Base-by-base conservation (phyloP, 2,329 filamentous ascomycete species). In the Harringtonia aguacate region DNA sequence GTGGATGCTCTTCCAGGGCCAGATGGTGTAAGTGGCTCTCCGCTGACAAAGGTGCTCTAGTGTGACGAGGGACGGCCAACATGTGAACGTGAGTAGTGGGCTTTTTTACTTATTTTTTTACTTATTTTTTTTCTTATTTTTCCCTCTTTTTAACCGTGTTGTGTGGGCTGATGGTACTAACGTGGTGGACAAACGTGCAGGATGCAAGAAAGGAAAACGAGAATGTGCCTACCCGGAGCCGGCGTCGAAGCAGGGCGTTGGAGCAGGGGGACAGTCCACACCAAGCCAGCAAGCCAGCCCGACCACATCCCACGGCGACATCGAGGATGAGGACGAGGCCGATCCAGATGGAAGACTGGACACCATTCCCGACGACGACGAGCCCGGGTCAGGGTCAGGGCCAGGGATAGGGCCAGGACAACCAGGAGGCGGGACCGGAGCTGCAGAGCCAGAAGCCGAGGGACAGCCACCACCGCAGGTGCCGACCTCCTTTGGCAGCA, bases 141-240 rank as follows among this genome's bases (percentile, higher is more conserved):
- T 17, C 4, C n/a, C 22, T 35, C 5, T 37, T 5, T 34, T 14
- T 12, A 22, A 20, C 5, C 35, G n/a, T n/a, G n/a, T n/a, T n/a
- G n/a, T n/a, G n/a, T n/a, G n/a, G n/a, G n/a, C 12, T 10, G 13
- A 33, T 33, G 7, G 6, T 15, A 13, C 30, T 15, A 15, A 33
- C 21, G 22, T 27, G 24, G 7, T 17, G 33, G 44, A 40, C 24
- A 21, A 12, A 14, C 35, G 48, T 24, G 13, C 24, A 84, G 88
- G 90, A 56, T 98, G 92, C 62, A 83, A 80, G 54, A 98, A 97
- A 64, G 92, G 90, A 40, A 85, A 81, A 53, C 77, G 92, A 63
- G 86, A 94, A 51, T 98, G 92, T 60, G 72, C 84, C 46, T 98
- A 95, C 60, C 90, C 92, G 3, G 86, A 90, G 39, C 69, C 80